Evolutionary conservation across 768 basidiomycete species (phyloP).

Genomic region (Phylloporus rhodoxanthus): DNA sequence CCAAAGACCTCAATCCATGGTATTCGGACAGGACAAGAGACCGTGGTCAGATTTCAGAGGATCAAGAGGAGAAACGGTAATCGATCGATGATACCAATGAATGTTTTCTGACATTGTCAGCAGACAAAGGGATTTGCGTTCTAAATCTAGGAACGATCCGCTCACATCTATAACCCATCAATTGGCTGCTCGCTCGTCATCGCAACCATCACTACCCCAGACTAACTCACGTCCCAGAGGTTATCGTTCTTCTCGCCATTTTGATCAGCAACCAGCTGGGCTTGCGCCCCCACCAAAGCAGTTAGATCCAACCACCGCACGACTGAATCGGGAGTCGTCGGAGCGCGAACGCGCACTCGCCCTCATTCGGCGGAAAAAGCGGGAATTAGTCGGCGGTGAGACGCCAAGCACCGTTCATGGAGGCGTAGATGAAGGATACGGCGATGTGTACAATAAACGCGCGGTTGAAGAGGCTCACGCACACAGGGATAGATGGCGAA

Average conservation of each 20-base stretch:
- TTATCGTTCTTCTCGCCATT: slow-evolving; percentile 7
- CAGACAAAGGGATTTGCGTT: slow-evolving; percentile 58
- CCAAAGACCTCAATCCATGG: slow-evolving; percentile 79
- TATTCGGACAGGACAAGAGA: slow-evolving; percentile 40
- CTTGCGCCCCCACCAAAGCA: slow-evolving; percentile 19
- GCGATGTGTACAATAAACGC: slow-evolving; percentile 61
- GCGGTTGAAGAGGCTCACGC: slow-evolving; percentile 69
- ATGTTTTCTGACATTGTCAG: background rate
- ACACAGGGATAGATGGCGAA: slow-evolving; percentile 38
- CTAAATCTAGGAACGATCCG: slow-evolving; percentile 64
- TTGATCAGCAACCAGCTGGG: slow-evolving; percentile 3
- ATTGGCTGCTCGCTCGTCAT: slow-evolving; percentile 39
- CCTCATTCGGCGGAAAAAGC: slow-evolving; percentile 60
- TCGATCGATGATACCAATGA: background rate
- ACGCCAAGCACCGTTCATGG: slow-evolving; percentile 68
- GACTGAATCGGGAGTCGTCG: slow-evolving; percentile 64
- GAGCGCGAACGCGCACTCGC: slow-evolving; percentile 73
- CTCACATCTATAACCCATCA: slow-evolving; percentile 68
- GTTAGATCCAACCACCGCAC: slow-evolving; percentile 45
- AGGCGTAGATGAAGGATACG: slow-evolving; percentile 45
- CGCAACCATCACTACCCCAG: slow-evolving; percentile 9
- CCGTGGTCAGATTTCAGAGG: slow-evolving; percentile 25
- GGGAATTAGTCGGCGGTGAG: slow-evolving; percentile 56
- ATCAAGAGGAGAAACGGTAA: slow-evolving; percentile 35
- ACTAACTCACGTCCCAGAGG: slow-evolving; percentile 16